phyloP scores from a whole-genome alignment of 805 yeast genomes.

The Torulaspora delbrueckii region DNA sequence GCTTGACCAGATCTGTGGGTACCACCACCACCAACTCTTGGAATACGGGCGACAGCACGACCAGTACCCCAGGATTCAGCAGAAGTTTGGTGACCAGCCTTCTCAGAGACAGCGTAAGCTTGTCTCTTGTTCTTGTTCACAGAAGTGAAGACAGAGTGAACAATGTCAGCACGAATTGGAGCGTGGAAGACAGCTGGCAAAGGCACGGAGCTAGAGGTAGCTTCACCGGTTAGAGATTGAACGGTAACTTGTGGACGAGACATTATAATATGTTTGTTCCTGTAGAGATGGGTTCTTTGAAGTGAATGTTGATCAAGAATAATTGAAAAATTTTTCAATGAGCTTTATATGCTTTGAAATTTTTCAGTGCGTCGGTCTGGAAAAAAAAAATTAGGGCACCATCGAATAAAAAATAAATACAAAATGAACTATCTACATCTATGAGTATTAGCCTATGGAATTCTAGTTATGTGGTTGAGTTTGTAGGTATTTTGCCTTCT shows the following conservation, averaged over 20 bases:
- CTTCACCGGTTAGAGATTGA: conserved; percentile 80
- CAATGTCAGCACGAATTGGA: conserved; percentile 99
- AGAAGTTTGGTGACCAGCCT: conserved; percentile 99
- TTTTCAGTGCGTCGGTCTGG: conserved; percentile 13
- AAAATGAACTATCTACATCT: background rate
- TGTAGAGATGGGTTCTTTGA: conserved; percentile 7
- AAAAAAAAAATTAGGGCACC: conserved; percentile 2
- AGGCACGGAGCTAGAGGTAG: conserved; percentile 77
- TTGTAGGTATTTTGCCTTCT: conserved; percentile 1
- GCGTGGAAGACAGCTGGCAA: conserved; percentile 99
- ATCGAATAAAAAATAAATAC: background rate
- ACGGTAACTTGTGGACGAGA: conserved; percentile 97
- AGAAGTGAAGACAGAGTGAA: conserved; percentile 97
- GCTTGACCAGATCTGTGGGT: conserved; percentile 99
- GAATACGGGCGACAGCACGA: conserved; percentile 99
- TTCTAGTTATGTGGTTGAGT: background rate
- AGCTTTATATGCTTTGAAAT: conserved; percentile 9
- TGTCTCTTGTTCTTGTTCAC: conserved; percentile 99
- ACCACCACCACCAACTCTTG: conserved; percentile 99
- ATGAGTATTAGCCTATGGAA: background rate
- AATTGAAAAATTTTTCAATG: conserved; percentile 9
- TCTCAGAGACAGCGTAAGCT: conserved; percentile 98
- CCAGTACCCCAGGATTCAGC: conserved; percentile 99
- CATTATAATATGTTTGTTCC: conserved; percentile 36
- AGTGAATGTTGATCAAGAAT: background rate